Evolutionary conservation across 2,329 filamentous ascomycete species (phyloP), one percentile per base, ranked within the genome.

Genomic region (Ascomycota sp.): DNA sequence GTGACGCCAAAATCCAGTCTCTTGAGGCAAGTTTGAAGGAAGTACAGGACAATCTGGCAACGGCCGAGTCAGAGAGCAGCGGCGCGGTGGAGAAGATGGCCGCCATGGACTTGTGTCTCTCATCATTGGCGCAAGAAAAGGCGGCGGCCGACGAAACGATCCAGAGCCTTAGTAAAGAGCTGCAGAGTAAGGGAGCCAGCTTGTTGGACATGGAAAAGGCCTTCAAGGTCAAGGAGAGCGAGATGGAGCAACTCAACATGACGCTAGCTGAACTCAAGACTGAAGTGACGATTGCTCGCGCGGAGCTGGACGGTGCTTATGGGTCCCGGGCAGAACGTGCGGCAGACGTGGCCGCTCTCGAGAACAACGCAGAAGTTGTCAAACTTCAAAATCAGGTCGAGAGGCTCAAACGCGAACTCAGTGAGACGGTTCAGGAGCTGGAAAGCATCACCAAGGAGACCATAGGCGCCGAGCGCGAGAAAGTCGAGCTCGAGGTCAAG

Each of bases 301-400:
- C 68, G 12, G 68, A 73, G 49, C 59, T 73, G 25, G 68, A 73
- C 40, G 66, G 66, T 36, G 68, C 68, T 24, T 71, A 72, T 46
- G 68, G 68, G 37, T 62, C 63, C 37, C 62, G 67, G 38, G 61
- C 64, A 37, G 61, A 72, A 51, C 64, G 68, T 16, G 67, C 68
- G 13, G 62, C 64, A 9, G 66, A 71, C 41, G 61, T 63, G 13
- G 68, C 68, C 1, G 64, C 64, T 31, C 53, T 63, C 42, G 64
- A 67, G 49, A 58, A 52, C 36, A 55, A 54, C 36, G 48, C 44
- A n/a, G 59, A 66, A 44, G 51, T 59, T 30, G 42, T 51, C 35
- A 57, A 59, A 42, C 54, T 68, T 30, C 51, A 59, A 41, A 46
- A 50, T 16, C 59, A 68, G 41, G 53, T 69, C 16, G 57, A 60